Percentiles rank a stretch among this genome's conserved stretches.
Evolutionary conservation across 768 basidiomycete genomes (phyloP).

Genomic region (Ramaria rubella): DNA sequence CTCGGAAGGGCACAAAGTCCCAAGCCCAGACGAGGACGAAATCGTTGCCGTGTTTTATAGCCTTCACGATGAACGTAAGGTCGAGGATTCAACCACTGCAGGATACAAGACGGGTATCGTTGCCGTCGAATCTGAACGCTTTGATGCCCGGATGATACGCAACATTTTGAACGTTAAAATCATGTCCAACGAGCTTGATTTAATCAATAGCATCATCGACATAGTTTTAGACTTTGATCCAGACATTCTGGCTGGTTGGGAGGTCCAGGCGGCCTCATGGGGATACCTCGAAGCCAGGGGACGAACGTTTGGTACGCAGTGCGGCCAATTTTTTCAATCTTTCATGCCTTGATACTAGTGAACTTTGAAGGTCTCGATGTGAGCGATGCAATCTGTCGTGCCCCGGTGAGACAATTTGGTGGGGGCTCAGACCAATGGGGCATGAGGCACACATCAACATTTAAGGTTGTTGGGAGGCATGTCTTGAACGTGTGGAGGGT

Average conservation of each 20-base stretch:
- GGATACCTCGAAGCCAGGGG: constrained; percentile 78
- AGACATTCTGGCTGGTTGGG: constrained; percentile 90
- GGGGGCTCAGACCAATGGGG: constrained; percentile 62
- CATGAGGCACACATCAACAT: constrained; percentile 65
- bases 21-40: constrained; percentile 60
- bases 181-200: constrained; percentile 66
- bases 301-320: constrained; percentile 43
- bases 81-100: constrained; percentile 28
- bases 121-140: constrained; percentile 36
- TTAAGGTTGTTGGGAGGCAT: constrained; percentile 83
- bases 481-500: constrained; percentile 91
- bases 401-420: constrained; percentile 40
- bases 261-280: constrained; percentile 84
- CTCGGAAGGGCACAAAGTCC: constrained; percentile 45
- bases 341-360: constrained; percentile 8
- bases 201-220: constrained; percentile 74
- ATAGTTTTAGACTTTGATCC: constrained; percentile 74
- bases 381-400: constrained; percentile 67
- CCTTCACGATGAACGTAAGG: constrained; percentile 43
- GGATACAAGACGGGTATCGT: constrained; percentile 43
- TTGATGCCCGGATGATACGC: constrained; percentile 38
- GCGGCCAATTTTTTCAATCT: not conserved
- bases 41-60: constrained; percentile 71
- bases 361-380: constrained; percentile 58
- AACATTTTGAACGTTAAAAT: constrained; percentile 39